Evolutionary conservation across 768 basidiomycete species (phyloP).

Genomic region (Steccherinum ochraceum): DNA sequence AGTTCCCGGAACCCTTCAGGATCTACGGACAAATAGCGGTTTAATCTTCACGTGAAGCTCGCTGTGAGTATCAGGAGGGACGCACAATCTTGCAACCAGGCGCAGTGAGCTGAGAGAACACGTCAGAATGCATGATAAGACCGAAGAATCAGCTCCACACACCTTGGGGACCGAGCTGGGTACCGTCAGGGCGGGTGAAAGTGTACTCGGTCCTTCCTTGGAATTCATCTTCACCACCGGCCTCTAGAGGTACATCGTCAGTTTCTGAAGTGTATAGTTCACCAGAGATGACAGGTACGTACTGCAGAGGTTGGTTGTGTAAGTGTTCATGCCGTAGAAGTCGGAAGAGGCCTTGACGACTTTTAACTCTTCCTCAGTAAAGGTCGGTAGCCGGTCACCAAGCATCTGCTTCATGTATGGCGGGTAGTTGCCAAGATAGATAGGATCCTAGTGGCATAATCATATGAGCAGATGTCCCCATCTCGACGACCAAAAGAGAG

Average conservation of each 20-base stretch:
- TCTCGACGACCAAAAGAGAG: neutral
- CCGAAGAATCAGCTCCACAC: no score
- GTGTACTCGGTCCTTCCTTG: slow-evolving; percentile 62
- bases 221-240: slow-evolving; percentile 64
- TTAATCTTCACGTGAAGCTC: neutral
- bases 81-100: slow-evolving; percentile 64
- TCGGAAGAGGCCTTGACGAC: slow-evolving; percentile 64
- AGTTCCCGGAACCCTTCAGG: slow-evolving; percentile 65
- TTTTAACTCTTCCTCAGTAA: slow-evolving; percentile 50
- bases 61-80: slow-evolving; percentile 1
- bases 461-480: neutral
- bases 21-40: slow-evolving; percentile 31
- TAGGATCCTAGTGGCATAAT: slow-evolving; percentile 41
- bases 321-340: slow-evolving; percentile 75
- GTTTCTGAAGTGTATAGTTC: slow-evolving; percentile 32
- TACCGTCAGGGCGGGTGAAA: slow-evolving; percentile 61
- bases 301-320: slow-evolving; percentile 56
- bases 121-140: neutral
- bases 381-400: slow-evolving; percentile 50
- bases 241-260: slow-evolving; percentile 30
- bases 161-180: slow-evolving; percentile 64
- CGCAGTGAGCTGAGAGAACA: slow-evolving; percentile 42
- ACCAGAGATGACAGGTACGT: slow-evolving; percentile 8
- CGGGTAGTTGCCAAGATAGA: slow-evolving; percentile 73
- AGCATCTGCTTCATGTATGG: slow-evolving; percentile 54